phyloP scores from a whole-genome alignment of 257 asterid genomes.

The Solanum paucissectum region DNA sequence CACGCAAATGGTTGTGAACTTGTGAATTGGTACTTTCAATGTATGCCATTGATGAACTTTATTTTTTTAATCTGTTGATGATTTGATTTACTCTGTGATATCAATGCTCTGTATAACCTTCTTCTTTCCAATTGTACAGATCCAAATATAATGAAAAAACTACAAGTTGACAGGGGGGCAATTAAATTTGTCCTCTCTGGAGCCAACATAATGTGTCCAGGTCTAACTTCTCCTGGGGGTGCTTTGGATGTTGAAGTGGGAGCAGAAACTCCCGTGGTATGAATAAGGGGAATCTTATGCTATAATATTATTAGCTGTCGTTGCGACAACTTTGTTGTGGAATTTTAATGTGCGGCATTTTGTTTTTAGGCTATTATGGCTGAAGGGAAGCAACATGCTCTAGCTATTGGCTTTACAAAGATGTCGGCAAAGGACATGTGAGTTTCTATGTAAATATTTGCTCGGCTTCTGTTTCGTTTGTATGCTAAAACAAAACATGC shows the following conservation, averaged over 20 bases:
- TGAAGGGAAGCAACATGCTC: conserved; percentile 97
- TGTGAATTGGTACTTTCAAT: background rate
- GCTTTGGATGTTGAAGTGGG: conserved; percentile 78
- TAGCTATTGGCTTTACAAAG: conserved; percentile 95
- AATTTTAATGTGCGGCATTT: background rate
- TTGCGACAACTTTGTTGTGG: background rate
- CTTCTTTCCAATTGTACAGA: conserved; percentile 35
- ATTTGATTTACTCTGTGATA: background rate
- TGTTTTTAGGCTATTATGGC: conserved; percentile 90
- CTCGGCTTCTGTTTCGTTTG: background rate
- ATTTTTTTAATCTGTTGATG: background rate
- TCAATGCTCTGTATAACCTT: background rate
- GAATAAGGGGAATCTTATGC: background rate
- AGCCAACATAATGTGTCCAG: conserved; percentile 99
- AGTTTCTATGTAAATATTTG: conserved; percentile 23
- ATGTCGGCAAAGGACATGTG: conserved; percentile 93
- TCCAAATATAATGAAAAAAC: conserved; percentile 90
- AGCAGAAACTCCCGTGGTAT: conserved; percentile 90
- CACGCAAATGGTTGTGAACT: background rate
- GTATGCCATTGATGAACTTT: background rate
- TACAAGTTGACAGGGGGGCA: conserved; percentile 98
- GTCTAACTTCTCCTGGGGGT: conserved; percentile 98
- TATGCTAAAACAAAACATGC: background rate
- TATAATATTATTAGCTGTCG: background rate
- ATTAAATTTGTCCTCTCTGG: conserved; percentile 91